Conservation (phyloP, 2,329 filamentous ascomycete species). For the Penicillium sp. region DNA sequence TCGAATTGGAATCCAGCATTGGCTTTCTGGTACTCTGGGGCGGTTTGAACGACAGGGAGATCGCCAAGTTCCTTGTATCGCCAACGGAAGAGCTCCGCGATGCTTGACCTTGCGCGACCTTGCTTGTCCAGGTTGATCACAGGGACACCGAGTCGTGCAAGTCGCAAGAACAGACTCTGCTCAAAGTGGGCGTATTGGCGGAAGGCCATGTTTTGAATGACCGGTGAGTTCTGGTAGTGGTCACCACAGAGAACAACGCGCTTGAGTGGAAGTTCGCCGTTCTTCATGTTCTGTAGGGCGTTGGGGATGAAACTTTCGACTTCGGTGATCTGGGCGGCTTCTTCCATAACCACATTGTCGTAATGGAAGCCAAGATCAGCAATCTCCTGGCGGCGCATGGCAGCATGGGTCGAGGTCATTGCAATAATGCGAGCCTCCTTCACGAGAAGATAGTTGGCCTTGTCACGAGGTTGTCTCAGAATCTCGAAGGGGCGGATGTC, state of each 20-base stretch:
- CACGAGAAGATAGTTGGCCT: constrained; percentile 90
- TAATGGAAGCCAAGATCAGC: constrained; percentile 92
- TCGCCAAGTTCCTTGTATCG: constrained; percentile 81
- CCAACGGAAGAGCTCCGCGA: constrained; percentile 91
- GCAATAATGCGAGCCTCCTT: constrained; percentile 97
- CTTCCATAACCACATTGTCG: constrained; percentile 97
- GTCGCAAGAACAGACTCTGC: constrained; percentile 88
- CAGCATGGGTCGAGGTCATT: constrained; percentile 98
- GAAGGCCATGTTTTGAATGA: constrained; percentile 93
- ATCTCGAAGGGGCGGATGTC: constrained; percentile 97
- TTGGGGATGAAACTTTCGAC: constrained; percentile 95
- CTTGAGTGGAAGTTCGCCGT: constrained; percentile 74
- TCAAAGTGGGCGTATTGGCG: constrained; percentile 94
- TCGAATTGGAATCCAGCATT: constrained; percentile 93
- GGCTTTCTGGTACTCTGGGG: constrained; percentile 72
- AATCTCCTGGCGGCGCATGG: constrained; percentile 90
- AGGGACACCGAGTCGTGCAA: constrained; percentile 90
- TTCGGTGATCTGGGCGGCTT: constrained; percentile 96
- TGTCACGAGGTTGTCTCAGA: constrained; percentile 81
- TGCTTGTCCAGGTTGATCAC: constrained; percentile 88
- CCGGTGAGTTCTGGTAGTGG: constrained; percentile 93
- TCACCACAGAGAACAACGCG: constrained; percentile 91
- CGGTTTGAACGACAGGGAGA: constrained; percentile 70
- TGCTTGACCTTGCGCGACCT: constrained; percentile 82
- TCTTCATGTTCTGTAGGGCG: constrained; percentile 79